These are phyloP conservation scores for Ceratobasidium sp. DNA, from an alignment of 1,284 basidiomycete genomes.

Conservation along the genomic window DNA sequence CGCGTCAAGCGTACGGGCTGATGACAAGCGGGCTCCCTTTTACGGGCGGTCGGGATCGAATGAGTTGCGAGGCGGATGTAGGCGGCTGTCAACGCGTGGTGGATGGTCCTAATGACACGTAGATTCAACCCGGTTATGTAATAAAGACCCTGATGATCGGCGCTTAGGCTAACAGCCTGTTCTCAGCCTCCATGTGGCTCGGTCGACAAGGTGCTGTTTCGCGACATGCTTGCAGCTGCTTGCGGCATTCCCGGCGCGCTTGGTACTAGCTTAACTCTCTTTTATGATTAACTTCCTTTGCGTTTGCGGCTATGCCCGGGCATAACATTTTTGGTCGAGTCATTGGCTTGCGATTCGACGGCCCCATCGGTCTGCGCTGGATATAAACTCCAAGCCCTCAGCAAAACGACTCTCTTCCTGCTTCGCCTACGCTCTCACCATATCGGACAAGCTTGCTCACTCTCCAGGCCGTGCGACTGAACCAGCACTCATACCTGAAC, in stretches of 20 bases:
- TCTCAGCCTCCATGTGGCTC: not conserved
- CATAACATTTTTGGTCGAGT: not conserved
- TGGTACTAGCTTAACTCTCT: not conserved
- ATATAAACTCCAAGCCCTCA: not conserved
- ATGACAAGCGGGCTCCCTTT: conserved; percentile 4
- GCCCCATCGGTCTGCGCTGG: not conserved
- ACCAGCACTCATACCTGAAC: conserved; percentile 40
- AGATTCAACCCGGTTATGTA: conserved; percentile 26
- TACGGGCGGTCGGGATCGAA: conserved; percentile 31
- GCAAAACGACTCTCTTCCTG: not conserved
- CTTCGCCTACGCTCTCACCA: not conserved
- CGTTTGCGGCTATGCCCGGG: not conserved
- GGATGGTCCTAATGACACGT: conserved; percentile 37
- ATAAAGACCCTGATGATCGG: conserved; percentile 22
- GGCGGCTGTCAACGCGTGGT: conserved; percentile 23
- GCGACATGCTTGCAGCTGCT: not conserved
- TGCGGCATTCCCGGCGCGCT: not conserved
- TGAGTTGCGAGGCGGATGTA: conserved; percentile 43
- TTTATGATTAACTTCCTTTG: not conserved
- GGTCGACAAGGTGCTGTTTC: not conserved
- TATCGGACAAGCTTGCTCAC: not conserved
- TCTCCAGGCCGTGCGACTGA: not conserved
- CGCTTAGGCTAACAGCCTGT: not conserved
- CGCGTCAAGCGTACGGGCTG: conserved; percentile 23
- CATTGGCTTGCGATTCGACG: not conserved